These are phyloP conservation scores for Dactylonectria macrodidyma DNA, from an alignment of 2,329 filamentous ascomycete genomes.

Conservation along the genomic window DNA sequence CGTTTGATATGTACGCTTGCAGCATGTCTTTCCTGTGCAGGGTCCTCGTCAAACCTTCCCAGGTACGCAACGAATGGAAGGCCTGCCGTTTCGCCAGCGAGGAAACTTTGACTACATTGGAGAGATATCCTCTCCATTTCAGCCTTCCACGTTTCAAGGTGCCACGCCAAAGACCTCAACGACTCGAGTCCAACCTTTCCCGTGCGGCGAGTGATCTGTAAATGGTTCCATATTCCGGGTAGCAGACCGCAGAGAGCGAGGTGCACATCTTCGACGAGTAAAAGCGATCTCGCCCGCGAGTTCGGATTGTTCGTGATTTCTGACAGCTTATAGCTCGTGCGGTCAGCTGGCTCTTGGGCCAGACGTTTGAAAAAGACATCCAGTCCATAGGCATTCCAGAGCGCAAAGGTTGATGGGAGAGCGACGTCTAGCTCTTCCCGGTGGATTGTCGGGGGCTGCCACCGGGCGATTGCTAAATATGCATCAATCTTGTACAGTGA, in stretches of 20 bases:
- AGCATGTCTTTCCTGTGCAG: conserved; percentile 39
- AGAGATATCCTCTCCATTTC: conserved; percentile 45
- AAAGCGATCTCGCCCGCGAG: conserved; percentile 42
- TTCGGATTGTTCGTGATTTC: conserved; percentile 50
- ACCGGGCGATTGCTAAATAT: conserved; percentile 52
- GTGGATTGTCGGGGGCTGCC: conserved; percentile 51
- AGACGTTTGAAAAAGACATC: conserved; percentile 54
- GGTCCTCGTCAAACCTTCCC: conserved; percentile 46
- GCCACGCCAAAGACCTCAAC: conserved; percentile 41
- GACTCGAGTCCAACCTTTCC: conserved; percentile 35
- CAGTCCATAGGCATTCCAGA: conserved; percentile 57
- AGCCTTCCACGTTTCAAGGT: conserved; percentile 46
- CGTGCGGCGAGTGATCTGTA: conserved; percentile 44
- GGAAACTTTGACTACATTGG: conserved; percentile 35
- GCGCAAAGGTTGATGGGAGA: conserved; percentile 51
- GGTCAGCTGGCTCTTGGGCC: conserved; percentile 50
- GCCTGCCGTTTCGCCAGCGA: conserved; percentile 28
- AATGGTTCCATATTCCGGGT: conserved; percentile 51
- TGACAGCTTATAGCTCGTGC: conserved; percentile 49
- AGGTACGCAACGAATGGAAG: conserved; percentile 48
- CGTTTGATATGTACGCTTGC: conserved; percentile 49
- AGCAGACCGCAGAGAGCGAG: conserved; percentile 50
- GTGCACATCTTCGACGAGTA: conserved; percentile 54
- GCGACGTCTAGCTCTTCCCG: conserved; percentile 56
- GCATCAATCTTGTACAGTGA: conserved; percentile 57